Base-by-base conservation (phyloP, 148 eudicot genomes). In the Simmondsia chinensis region DNA sequence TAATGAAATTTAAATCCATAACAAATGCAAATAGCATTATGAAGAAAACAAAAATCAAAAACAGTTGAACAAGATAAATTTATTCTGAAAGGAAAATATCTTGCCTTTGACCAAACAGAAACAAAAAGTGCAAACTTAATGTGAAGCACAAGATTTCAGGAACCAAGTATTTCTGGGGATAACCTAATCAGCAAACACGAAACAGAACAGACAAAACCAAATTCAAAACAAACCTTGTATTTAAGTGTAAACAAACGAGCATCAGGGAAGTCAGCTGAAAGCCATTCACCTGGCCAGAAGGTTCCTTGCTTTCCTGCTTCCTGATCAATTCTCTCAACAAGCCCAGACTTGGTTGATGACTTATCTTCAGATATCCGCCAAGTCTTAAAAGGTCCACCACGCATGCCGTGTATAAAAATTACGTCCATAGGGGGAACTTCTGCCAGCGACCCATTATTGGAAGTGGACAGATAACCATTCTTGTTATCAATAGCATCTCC, bases 251-350 rank as follows among this genome's bases (percentile, higher is more conserved):
- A 93, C 77, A 86, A 57, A 43, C 99, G 99, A 43, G 87, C 96
- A 73, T 73, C 68, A 43, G 99, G 84, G 56, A 93, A 82, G 60
- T 86, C 94, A 59, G 72, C 71, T 48, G 94, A 61, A 36, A 93
- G 94, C 99, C 99, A 93, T 73, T 93, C 99, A 33, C 80, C 96
- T 34, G 99, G 99, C 99, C 99, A 93, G 59, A 86, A 86, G 19
- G 91, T 82, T 40, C 95, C 99, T 61, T 75, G 77, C 59, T 82
- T 93, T 37, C 99, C 99, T 25, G 99, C 96, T 45, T 93, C 91
- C 71, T 86, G 84, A 60, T 93, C 96, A 64, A 93, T 93, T 62
- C 83, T 93, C 70, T 93, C 99, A 46, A 93, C 99, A 54, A 93
- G 94, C 32, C 99, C 94, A 57, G 99, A 93, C 66, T 86, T 86